Evolutionary conservation across 371 early-diverging fungal genomes (phyloP), one percentile per base, ranked within the genome.

Genomic region (Rhizopus delemar): DNA sequence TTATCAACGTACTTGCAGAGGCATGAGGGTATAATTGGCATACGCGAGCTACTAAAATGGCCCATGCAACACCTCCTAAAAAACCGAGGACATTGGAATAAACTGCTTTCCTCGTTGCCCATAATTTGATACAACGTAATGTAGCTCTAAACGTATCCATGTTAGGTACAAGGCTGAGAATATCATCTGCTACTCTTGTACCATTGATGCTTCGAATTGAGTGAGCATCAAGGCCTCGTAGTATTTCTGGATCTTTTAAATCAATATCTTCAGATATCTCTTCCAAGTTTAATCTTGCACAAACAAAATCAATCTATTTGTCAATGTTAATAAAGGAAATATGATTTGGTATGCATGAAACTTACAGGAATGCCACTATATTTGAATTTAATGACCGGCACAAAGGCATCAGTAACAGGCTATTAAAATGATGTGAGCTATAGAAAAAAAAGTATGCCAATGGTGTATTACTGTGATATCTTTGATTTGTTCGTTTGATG

Each of bases 21-120:
- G 89, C 87, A 66, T 90, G 89, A 3, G 98, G 98, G 72, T 91
- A 95, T 28, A 95, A 70, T 74, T 96, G 97, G 73, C 96, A 95
- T 3, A 94, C 83, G 15, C 94, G 75, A 8, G 93, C 98, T 5
- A 94, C 93, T 8, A 87, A 76, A 59, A 97, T 86, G 0, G 98
- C 95, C 92, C 94, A 96, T 0, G 94, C 94, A 5, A 96, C 94
- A 59, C 98, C 98, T 22, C 96, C 97, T 66, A 94, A 82, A 68
- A 94, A 97, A 6, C 98, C 98, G 73, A 93, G 78, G 0, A 89
- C 80, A 75, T 95, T 93, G 3, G 95, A 93, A 69, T 95, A 96
- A 29, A 96, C 80, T 6, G 81, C 90, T 32, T 91, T 80, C 53
- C 71, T 71, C 61, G 90, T 91, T 4, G 95, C 96, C 97, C 97